A percentile compares a stretch with the other conserved stretches of the same genome.
These are phyloP conservation scores for Curvularia verruculosa DNA, from an alignment of 2,329 filamentous ascomycete species.

Conservation along the genomic window DNA sequence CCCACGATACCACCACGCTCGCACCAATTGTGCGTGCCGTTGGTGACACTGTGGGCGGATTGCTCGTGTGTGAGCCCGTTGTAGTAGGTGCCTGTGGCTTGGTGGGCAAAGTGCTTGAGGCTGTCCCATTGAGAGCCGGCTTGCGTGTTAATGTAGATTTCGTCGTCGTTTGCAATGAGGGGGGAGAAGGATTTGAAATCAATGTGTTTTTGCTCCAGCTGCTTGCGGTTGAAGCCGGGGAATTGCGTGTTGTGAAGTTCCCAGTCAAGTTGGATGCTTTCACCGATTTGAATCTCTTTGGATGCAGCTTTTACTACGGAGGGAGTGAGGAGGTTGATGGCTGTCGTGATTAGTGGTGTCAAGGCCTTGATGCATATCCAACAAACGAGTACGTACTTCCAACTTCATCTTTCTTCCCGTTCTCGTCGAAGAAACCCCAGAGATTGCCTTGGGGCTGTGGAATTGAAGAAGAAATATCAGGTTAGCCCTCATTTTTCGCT, in stretches of 20 bases:
- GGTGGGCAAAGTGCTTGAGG: constrained; percentile 46
- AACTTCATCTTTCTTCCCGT: constrained; percentile 57
- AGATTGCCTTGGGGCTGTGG: constrained; percentile 37
- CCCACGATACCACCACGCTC: constrained; percentile 46
- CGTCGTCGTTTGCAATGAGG: constrained; percentile 40
- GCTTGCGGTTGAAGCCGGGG: constrained; percentile 60
- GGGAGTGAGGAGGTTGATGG: constrained; percentile 55
- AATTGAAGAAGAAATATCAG: neutral
- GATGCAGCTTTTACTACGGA: constrained; percentile 58
- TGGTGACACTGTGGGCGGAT: constrained; percentile 27
- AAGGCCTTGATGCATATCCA: neutral
- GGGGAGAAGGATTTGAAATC: constrained; percentile 46
- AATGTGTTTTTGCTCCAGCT: constrained; percentile 59
- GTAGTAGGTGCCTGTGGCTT: constrained; percentile 36
- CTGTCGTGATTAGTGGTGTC: constrained; percentile 7
- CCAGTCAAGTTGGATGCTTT: constrained; percentile 61
- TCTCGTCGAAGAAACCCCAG: constrained; percentile 45
- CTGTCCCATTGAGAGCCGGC: constrained; percentile 47
- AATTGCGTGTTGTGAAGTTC: constrained; percentile 62
- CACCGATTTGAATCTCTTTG: constrained; percentile 59
- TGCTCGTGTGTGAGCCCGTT: constrained; percentile 42
- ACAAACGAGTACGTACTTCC: constrained; percentile 59
- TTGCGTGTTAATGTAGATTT: constrained; percentile 43
- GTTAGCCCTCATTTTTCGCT: neutral
- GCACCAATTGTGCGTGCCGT: constrained; percentile 47